These are phyloP conservation scores for Phytophthora palmivora DNA, from an alignment of 352 stramenopile species.

Conservation along the genomic window DNA sequence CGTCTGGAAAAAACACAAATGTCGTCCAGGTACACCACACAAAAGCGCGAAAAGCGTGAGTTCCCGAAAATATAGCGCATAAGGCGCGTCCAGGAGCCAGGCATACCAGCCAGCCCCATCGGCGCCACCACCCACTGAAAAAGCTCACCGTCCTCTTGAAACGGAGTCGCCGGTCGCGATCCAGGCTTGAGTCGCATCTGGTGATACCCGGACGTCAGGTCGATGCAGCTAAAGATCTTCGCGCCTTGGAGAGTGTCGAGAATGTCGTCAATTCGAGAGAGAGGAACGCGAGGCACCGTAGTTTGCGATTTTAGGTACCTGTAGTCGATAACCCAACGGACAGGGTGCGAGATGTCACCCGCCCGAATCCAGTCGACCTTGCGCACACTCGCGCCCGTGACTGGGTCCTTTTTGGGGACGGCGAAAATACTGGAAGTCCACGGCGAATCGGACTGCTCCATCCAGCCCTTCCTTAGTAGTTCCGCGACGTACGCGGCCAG, in stretches of 20 bases:
- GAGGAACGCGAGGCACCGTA: too few species aligned
- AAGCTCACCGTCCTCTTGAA: constrained; percentile 6
- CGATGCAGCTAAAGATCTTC: too few species aligned
- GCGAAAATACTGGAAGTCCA: too few species aligned
- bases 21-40: constrained; percentile 10
- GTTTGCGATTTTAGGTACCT: background rate
- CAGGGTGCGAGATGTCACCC: background rate
- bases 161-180: background rate
- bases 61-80: constrained; percentile 14
- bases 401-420: constrained; percentile 7
- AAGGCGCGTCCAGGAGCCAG: constrained; percentile 9
- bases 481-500: background rate
- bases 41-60: constrained; percentile 3
- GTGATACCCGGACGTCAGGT: constrained; percentile 1
- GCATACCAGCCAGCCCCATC: constrained; percentile 7
- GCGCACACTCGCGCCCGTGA: background rate
- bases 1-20: constrained; percentile 11
- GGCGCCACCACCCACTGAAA: too few species aligned
- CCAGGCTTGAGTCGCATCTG: constrained; percentile 2
- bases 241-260: too few species aligned
- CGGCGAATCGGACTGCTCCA: too few species aligned
- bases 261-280: too few species aligned
- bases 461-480: too few species aligned
- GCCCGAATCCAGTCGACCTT: constrained; percentile 3
- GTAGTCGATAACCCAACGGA: constrained; percentile 4